phyloP scores from a whole-genome alignment of 768 basidiomycete species.

The Agrocybe chaxingu region DNA sequence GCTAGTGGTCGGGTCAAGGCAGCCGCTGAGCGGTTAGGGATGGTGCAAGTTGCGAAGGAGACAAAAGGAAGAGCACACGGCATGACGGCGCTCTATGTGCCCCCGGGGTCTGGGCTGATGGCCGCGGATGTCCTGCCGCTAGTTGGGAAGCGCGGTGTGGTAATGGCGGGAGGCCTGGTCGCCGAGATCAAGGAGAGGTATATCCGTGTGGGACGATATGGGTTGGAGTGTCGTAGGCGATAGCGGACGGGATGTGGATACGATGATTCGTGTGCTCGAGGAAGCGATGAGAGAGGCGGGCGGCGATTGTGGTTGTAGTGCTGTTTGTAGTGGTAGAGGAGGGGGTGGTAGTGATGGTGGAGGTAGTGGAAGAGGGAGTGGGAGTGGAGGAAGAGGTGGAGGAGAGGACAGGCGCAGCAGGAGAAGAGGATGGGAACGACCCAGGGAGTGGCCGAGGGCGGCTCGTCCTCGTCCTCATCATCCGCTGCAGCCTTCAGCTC shows the following conservation, averaged over 20 bases:
- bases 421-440: slow-evolving; percentile 23
- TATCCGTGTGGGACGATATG: slow-evolving; percentile 80
- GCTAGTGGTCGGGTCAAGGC: slow-evolving; percentile 63
- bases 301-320: too few species aligned
- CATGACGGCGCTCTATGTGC: slow-evolving; percentile 85
- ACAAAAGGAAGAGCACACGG: slow-evolving; percentile 70
- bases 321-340: too few species aligned
- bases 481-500: not conserved
- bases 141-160: slow-evolving; percentile 60
- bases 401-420: too few species aligned
- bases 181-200: slow-evolving; percentile 79
- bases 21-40: slow-evolving; percentile 58
- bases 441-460: slow-evolving; percentile 24
- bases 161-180: slow-evolving; percentile 82
- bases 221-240: slow-evolving; percentile 69
- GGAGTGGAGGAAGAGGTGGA: too few species aligned
- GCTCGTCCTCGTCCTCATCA: slow-evolving; percentile 8
- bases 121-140: slow-evolving; percentile 69
- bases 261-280: slow-evolving; percentile 49
- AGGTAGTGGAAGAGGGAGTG: slow-evolving; percentile 3
- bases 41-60: slow-evolving; percentile 60
- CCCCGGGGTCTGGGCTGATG: slow-evolving; percentile 53
- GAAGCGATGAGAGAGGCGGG: slow-evolving; percentile 18
- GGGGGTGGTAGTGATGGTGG: too few species aligned
- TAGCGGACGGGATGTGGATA: slow-evolving; percentile 66